Percentiles rank a stretch among this genome's conserved stretches.
Conservation (phyloP, 2,329 filamentous ascomycete species). For the Talaromyces sp. region DNA sequence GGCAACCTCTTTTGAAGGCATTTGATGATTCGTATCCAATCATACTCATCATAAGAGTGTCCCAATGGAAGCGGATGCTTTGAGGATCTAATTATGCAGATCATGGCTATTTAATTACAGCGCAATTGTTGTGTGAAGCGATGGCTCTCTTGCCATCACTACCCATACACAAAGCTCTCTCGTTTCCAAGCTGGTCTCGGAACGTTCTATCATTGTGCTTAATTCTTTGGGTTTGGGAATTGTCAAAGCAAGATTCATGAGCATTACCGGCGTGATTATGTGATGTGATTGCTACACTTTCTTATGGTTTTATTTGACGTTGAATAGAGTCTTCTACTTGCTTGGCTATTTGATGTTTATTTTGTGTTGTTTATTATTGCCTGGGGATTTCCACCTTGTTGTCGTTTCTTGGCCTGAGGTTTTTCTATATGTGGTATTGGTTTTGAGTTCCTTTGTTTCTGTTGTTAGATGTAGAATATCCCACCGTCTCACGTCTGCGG, state of each 20-base stretch:
- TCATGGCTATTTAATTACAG: not conserved
- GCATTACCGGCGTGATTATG: constrained; percentile 10
- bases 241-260: not conserved
- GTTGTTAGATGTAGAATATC: constrained; percentile 18
- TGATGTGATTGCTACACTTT: not conserved
- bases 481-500: constrained; percentile 5
- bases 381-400: not conserved
- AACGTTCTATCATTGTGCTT: not conserved
- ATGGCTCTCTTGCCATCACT: not conserved
- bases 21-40: not conserved
- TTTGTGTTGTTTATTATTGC: too few relatives aligned
- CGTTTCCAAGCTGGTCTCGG: constrained; percentile 6
- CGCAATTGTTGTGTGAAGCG: not conserved
- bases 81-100: not conserved
- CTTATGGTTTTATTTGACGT: not conserved
- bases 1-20: not conserved
- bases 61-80: not conserved
- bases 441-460: not conserved
- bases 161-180: not conserved
- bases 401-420: not conserved
- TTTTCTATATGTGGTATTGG: not conserved
- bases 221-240: not conserved
- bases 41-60: not conserved
- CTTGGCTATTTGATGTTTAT: not conserved
- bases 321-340: not conserved